A percentile compares a stretch with the other conserved stretches of the same genome.
Conservation (phyloP, 2,329 filamentous ascomycete species). For the Beauveria sp. region DNA sequence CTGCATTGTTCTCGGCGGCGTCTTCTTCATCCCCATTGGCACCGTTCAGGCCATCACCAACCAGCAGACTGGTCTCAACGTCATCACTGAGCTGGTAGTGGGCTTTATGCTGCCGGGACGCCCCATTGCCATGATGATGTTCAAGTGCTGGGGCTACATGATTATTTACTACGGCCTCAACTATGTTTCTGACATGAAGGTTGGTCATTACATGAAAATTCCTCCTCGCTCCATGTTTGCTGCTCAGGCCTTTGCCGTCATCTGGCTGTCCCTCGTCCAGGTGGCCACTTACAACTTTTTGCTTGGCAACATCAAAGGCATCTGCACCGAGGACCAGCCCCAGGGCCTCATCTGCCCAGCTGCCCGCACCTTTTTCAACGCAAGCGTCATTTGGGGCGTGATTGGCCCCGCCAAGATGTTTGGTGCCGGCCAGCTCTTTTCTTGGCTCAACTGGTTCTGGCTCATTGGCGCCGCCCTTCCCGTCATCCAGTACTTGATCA, state of each 20-base stretch:
- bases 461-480: conserved; percentile 43
- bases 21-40: conserved; percentile 35
- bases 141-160: conserved; percentile 42
- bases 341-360: conserved; percentile 50
- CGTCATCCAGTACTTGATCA: conserved; percentile 39
- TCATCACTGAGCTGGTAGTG: conserved; percentile 40
- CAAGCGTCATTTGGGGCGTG: conserved; percentile 53
- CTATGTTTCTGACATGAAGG: conserved; percentile 42
- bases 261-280: conserved; percentile 32
- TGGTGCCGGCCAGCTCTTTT: conserved; percentile 34
- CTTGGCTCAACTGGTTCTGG: conserved; percentile 47
- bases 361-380: conserved; percentile 52
- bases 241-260: conserved; percentile 34
- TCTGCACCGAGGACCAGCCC: conserved; percentile 41
- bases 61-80: conserved; percentile 39
- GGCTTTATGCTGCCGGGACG: conserved; percentile 41
- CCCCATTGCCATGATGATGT: conserved; percentile 42
- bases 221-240: conserved; percentile 42
- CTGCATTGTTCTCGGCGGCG: conserved; percentile 31
- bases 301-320: conserved; percentile 40
- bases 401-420: conserved; percentile 37
- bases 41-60: conserved; percentile 43
- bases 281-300: conserved; percentile 31
- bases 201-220: conserved; percentile 47
- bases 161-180: conserved; percentile 38